A percentile compares a stretch with the other conserved stretches of the same genome.
These are phyloP conservation scores for Lumnitzera racemosa DNA, from an alignment of 345 rosid species.

Conservation along the genomic window DNA sequence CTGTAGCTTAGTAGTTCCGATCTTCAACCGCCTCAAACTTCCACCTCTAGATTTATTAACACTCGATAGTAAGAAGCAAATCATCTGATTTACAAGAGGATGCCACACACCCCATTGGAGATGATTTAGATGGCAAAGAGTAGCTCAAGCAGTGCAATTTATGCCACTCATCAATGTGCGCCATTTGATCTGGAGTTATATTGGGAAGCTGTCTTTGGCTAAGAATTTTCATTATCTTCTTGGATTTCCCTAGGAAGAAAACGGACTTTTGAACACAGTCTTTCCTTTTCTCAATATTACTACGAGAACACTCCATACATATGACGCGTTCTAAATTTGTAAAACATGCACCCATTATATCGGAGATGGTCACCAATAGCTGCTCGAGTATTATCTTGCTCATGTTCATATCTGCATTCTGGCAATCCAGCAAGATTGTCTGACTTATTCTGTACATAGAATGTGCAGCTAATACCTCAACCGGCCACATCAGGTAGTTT, in stretches of 20 bases:
- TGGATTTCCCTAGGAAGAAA: conserved; percentile 52
- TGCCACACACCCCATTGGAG: no score
- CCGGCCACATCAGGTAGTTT: conserved; percentile 48
- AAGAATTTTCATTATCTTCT: conserved; percentile 45
- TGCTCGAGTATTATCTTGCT: conserved; percentile 32
- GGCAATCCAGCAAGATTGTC: conserved; percentile 37
- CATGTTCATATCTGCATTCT: conserved; percentile 12
- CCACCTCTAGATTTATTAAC: no score
- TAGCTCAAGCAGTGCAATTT: conserved; percentile 21
- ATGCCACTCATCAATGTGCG: conserved; percentile 61
- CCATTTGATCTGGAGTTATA: conserved; percentile 35
- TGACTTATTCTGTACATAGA: conserved; percentile 73
- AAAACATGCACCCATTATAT: conserved; percentile 70
- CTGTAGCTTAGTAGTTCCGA: no score
- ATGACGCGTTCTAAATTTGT: conserved; percentile 49
- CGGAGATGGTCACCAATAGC: conserved; percentile 42
- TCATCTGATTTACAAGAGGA: no score
- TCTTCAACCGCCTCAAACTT: no score
- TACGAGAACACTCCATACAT: conserved; percentile 41
- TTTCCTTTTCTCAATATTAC: conserved; percentile 52
- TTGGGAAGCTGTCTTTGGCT: conserved; percentile 29
- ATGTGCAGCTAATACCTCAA: conserved; percentile 58
- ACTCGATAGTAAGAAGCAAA: no score
- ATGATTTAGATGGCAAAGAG: no score
- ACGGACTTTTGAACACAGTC: conserved; percentile 42